Evolutionary conservation across 352 stramenopile species (phyloP).

Genomic region (Phytopythium kandeliae): DNA sequence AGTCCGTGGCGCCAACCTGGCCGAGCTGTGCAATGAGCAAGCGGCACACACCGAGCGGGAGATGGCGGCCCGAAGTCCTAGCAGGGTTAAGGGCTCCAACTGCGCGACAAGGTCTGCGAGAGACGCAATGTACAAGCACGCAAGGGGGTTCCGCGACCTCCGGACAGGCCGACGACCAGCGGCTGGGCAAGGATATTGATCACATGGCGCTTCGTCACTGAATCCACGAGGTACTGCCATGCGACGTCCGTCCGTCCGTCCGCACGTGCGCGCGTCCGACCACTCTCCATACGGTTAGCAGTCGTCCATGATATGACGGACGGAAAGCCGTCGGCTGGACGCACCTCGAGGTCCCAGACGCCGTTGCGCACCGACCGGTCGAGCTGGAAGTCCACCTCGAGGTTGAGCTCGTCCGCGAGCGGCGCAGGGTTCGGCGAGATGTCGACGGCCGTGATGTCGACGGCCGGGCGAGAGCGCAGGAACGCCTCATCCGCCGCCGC

Average conservation of each 20-base stretch:
- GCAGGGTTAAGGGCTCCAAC: neutral
- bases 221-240: constrained; percentile 78
- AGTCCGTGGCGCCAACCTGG: constrained; percentile 55
- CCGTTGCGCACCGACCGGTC: constrained; percentile 54
- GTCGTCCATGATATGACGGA: too few relatives aligned
- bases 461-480: constrained; percentile 36
- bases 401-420: constrained; percentile 68
- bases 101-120: neutral
- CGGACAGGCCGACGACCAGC: constrained; percentile 3
- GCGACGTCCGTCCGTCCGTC: neutral
- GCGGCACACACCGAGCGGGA: constrained; percentile 7
- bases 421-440: constrained; percentile 78
- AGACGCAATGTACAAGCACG: constrained; percentile 3
- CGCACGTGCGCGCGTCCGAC: too few relatives aligned
- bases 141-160: too few relatives aligned
- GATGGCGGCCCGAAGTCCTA: neutral
- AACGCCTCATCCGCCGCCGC: constrained; percentile 32
- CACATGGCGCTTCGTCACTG: constrained; percentile 76
- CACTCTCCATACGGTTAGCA: too few relatives aligned
- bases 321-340: neutral
- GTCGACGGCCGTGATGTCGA: constrained; percentile 72
- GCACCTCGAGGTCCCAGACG: constrained; percentile 75
- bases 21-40: constrained; percentile 59
- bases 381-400: constrained; percentile 78
- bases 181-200: constrained; percentile 71